Percentiles rank a stretch among this genome's conserved stretches.
phyloP scores from a whole-genome alignment of 179 eudicot genomes.

The Corrigiola litoralis region DNA sequence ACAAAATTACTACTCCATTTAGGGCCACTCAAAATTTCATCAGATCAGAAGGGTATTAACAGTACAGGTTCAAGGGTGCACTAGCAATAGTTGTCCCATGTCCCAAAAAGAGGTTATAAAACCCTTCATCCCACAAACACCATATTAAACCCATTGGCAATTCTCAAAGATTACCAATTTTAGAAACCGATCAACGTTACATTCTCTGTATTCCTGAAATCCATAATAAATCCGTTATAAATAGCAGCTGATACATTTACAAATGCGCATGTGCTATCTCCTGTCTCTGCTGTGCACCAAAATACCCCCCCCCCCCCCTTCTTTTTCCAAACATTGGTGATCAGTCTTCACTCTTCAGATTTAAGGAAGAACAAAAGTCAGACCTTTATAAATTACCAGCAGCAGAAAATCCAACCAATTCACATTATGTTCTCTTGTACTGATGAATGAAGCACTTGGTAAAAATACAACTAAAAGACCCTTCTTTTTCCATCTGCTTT shows the following conservation, averaged over 20 bases:
- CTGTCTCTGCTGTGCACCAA: constrained; percentile 8
- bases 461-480: neutral
- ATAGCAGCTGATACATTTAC: neutral
- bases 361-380: constrained; percentile 1
- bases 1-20: neutral
- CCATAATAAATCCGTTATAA: constrained; percentile 7
- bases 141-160: neutral
- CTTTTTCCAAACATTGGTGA: neutral
- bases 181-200: constrained; percentile 19
- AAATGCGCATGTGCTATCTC: constrained; percentile 18
- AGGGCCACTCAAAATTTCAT: too few species aligned
- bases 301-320: neutral
- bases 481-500: neutral
- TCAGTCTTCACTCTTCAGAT: neutral
- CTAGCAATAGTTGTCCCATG: neutral
- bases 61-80: neutral
- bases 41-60: neutral
- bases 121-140: constrained; percentile 5
- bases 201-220: neutral
- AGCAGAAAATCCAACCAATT: neutral
- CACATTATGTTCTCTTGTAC: neutral
- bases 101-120: neutral
- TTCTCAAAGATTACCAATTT: constrained; percentile 11
- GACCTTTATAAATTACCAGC: neutral
- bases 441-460: neutral